Base-by-base conservation (phyloP, 768 basidiomycete genomes). In the Tephrocybe sp. region DNA sequence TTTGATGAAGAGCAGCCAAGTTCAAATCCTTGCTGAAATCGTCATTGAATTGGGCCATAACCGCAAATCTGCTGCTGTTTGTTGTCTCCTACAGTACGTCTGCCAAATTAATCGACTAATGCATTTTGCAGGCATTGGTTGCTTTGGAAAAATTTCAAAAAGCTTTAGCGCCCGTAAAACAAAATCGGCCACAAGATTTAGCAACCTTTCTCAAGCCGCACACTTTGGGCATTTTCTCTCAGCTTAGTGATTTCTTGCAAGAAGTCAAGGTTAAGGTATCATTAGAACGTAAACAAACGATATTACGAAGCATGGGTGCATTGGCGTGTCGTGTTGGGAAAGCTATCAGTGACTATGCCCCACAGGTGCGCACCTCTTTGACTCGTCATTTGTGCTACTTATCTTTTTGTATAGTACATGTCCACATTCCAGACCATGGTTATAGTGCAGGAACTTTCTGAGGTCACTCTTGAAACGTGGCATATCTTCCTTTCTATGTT, bases 381-480 rank as follows among this genome's bases (percentile, higher is more conserved):
- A 32, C 12, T 12, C 30, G 37, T 7, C 21, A n/a, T n/a, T n/a
- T 30, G 38, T 53, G 24, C 52, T 58, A 1, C 59, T 58, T 9
- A 45, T 15, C 15, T 48, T 3, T 4, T 34, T 38, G 45, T 38
- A 50, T 58, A 99, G 96, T 86, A 98, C 58, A 93, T 98, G 90
- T 93, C 96, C 0, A 93, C 89, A 15, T 79, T 99, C 33, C 96
- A 98, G 70, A 93, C 90, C 5, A 90, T 88, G 71, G 77, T 97
- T n/a, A 68, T 74, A 28, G 76, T 91, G 10, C 78, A 80, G 0
- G 87, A 88, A 53, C 75, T 99, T 6, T 81, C 90, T 0, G 82
- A 88, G 51, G 85, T 84, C 6, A 89, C 93, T 0, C 72, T 99
- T 2, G 73, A 81, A 26, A 88, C 84, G 33, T 98, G 94, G 93